Evolutionary conservation across 2,329 filamentous ascomycete species (phyloP), one percentile per base, ranked within the genome.

Genomic region (Curvularia spicifera): DNA sequence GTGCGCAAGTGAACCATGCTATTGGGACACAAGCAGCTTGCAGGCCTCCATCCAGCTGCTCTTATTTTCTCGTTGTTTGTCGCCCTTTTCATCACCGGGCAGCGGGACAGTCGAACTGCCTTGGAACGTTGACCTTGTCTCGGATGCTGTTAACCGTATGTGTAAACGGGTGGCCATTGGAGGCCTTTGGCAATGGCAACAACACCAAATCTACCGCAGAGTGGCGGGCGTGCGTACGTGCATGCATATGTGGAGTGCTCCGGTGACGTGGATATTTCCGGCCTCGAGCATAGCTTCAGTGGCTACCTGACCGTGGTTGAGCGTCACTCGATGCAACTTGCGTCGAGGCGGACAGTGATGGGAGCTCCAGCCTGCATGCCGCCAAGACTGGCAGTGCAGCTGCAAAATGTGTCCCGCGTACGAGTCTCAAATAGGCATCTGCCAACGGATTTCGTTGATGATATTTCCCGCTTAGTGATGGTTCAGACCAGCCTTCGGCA

Each of bases 371-470:
- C 54, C n/a, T 60, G 60, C 54, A 58, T 58, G 51, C 37, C 39
- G 60, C 63, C 60, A 63, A 65, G 63, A 57, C 51, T 12, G 31
- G n/a, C 37, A 49, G 39, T 53, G 53, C 47, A 53, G 47, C 49
- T 53, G 31, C 22, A 46, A 44, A 44, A 50, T 33, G 50, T 39
- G 47, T 46, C 51, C 44, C 47, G 40, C 51, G 55, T 29, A 18
- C 22, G 40, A 44, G 31, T 37, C 37, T 45, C 26, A 22, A 54
- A 44, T 42, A 48, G 40, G 51, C 29, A 49, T 31, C 46, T 37
- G 29, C 44, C 43, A 39, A 53, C 40, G 31, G 31, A 54, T 24
- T 39, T 44, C 20, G 42, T 49, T 33, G 44, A 28, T 31, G 37
- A 42, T 18, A 46, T 10, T 10, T 31, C 28, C 24, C 37, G 31